Evolutionary conservation across 371 early-diverging fungal species (phyloP), one percentile per base, ranked within the genome.

Genomic region (Capillidium rhysosporum): DNA sequence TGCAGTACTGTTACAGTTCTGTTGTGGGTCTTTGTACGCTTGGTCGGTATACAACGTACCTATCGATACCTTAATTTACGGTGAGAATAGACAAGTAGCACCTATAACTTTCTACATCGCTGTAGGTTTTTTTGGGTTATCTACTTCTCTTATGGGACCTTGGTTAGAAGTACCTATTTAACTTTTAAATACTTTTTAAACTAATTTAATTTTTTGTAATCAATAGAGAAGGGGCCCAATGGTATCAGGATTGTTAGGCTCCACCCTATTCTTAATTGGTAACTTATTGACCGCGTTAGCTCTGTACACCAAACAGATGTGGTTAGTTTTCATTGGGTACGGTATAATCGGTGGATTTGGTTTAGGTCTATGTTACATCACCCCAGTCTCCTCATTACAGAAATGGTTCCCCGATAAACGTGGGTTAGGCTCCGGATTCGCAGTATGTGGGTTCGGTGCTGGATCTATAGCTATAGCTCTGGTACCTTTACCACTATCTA

Each of bases 391-490:
- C 23, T 67, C 69, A 10, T 63, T 72, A 39, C 70, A 69, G 60
- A 75, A 75, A 52, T 75, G 75, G 75, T 75, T 69, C 63, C 75
- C 75, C 1, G 71, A 68, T 20, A 65, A 69, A 9, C 73, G 71
- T 48, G 72, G 73, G n/a, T 60, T 72, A 4, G 76, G 72, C 1
- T 66, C 72, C 14, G 73, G 77, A 5, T 60, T 73, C 47, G 75
- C 76, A 20, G 80, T 80, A 47, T 75, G 75, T 63, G 80, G 77
- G 18, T 80, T 80, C 61, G 81, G 81, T 56, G 76, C 71, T 40
- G 81, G 81, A 0, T 69, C 74, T 38, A 70, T 80, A 55, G 74
- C 75, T 28, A 73, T 74, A 29, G 75, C 76, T 43, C 68, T 69
- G 59, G 69, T 76, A 28, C 75, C 75, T 40, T 62, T 69, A 38